Conservation (phyloP, 768 basidiomycete species). For the Candolleomyces eurysporus region DNA sequence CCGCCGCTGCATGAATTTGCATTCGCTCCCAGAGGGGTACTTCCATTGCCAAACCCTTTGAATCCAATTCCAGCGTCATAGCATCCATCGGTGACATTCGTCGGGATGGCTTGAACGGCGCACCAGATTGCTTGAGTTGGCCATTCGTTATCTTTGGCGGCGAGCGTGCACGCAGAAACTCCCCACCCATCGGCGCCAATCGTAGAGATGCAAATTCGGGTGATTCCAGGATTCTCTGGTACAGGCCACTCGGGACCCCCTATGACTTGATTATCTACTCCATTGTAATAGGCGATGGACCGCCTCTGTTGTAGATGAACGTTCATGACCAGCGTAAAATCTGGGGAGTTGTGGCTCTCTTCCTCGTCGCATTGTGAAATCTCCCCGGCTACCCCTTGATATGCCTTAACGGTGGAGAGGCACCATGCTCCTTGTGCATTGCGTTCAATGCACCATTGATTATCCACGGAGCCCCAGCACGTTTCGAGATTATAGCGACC, state of each 20-base stretch:
- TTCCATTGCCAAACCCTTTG: no score
- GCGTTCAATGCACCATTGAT: no score
- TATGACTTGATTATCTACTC: slow-evolving; percentile 4
- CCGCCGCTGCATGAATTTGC: no score
- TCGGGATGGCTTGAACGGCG: neutral
- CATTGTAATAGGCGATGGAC: slow-evolving; percentile 11
- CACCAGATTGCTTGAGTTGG: neutral
- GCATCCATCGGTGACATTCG: neutral
- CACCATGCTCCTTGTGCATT: no score
- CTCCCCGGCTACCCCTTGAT: no score
- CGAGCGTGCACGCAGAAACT: neutral
- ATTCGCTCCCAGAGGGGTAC: no score
- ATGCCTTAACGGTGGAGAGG: no score
- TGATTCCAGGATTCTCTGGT: neutral
- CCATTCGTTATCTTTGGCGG: neutral
- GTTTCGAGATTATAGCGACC: no score
- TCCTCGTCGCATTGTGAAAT: neutral
- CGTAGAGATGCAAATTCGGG: slow-evolving; percentile 7
- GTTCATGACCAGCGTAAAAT: neutral
- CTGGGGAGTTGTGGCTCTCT: neutral
- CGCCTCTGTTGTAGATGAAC: neutral
- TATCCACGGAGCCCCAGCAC: no score
- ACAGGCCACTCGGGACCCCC: slow-evolving; percentile 9
- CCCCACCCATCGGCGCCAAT: slow-evolving; percentile 1
- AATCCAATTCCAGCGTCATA: no score